Evolutionary conservation across 768 basidiomycete species (phyloP).

Genomic region (Leucocoprinus leucothites): DNA sequence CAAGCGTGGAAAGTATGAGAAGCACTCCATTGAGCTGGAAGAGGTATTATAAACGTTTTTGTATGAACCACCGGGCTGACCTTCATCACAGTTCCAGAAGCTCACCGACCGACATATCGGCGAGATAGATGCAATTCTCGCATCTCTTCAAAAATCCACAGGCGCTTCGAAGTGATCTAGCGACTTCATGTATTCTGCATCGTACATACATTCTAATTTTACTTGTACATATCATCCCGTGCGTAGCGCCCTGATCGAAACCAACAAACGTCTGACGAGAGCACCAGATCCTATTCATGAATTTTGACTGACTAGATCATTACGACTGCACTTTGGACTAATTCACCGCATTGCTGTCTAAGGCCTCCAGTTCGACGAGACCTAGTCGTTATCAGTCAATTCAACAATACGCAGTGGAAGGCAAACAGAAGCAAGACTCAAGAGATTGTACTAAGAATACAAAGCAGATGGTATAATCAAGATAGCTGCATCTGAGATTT

Average conservation of each 20-base stretch:
- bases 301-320: too few species aligned
- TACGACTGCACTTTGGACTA: too few species aligned
- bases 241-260: neutral
- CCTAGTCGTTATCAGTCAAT: too few species aligned
- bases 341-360: too few species aligned
- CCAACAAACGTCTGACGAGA: neutral
- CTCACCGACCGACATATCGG: conserved; percentile 57
- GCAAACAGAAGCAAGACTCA: too few species aligned
- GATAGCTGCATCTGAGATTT: too few species aligned
- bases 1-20: conserved; percentile 67
- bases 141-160: conserved; percentile 58
- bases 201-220: neutral
- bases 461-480: too few species aligned
- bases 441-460: too few species aligned
- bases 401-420: too few species aligned
- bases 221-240: neutral
- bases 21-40: conserved; percentile 66
- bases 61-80: neutral
- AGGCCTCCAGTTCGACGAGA: too few species aligned
- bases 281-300: too few species aligned
- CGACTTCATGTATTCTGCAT: neutral
- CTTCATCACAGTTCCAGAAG: conserved; percentile 62
- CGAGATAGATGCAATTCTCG: conserved; percentile 67
- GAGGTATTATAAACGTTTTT: conserved; percentile 46
- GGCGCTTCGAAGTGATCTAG: conserved; percentile 18